Percentiles rank a stretch among this genome's conserved stretches.
phyloP scores from a whole-genome alignment of 2,329 filamentous ascomycete species.

The Colletotrichum siamense region DNA sequence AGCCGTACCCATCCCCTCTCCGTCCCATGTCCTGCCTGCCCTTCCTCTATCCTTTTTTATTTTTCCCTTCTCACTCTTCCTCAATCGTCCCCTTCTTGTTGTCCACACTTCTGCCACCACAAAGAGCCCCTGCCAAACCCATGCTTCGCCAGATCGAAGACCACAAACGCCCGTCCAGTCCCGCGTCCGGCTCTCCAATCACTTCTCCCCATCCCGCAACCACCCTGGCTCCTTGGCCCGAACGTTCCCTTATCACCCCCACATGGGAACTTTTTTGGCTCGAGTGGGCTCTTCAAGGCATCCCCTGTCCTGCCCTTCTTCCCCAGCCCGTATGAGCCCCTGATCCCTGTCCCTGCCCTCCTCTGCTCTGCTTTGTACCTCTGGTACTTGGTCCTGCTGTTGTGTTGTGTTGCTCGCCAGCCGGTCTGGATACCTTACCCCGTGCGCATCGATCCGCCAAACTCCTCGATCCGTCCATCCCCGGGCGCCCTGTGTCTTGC shows the following conservation, averaged over 20 bases:
- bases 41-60: neutral
- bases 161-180: constrained; percentile 17
- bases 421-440: neutral
- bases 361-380: neutral
- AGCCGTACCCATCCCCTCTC: neutral
- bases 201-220: neutral
- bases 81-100: neutral
- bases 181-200: constrained; percentile 6
- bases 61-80: neutral
- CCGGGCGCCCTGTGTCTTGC: neutral
- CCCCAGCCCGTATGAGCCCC: constrained; percentile 4
- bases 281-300: neutral
- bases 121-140: neutral
- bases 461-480: neutral
- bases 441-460: neutral
- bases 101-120: neutral
- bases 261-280: constrained; percentile 21
- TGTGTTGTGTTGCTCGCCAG: neutral
- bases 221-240: neutral
- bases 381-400: neutral
- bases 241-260: constrained; percentile 16
- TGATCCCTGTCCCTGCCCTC: neutral
- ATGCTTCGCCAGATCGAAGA: constrained; percentile 15
- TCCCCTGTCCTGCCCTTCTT: neutral
- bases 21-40: neutral